These are phyloP conservation scores for Ogataea nakhonphanomensis DNA, from an alignment of 805 yeast genomes.

Conservation along the genomic window DNA sequence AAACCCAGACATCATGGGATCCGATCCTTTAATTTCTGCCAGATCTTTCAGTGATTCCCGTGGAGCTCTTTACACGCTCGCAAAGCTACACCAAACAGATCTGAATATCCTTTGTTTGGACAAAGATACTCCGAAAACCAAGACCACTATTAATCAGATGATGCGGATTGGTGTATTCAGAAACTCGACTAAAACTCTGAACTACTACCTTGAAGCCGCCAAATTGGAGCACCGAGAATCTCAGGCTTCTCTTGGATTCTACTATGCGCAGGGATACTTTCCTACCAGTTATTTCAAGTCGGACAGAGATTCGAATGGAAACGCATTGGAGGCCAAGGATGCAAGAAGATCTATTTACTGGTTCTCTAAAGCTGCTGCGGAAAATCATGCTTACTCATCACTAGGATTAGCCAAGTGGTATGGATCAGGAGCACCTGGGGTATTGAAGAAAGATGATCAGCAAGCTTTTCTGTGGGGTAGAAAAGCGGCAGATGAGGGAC, in stretches of 20 bases:
- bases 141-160: slow-evolving; percentile 34
- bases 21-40: slow-evolving; percentile 32
- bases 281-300: slow-evolving; percentile 33
- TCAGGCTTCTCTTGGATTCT: slow-evolving; percentile 67
- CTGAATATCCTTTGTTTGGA: slow-evolving; percentile 27
- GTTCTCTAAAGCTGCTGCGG: slow-evolving; percentile 66
- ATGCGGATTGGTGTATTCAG: slow-evolving; percentile 29
- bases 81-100: slow-evolving; percentile 36
- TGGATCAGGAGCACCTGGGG: slow-evolving; percentile 60
- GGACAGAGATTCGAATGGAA: slow-evolving; percentile 28
- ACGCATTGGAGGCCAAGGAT: slow-evolving; percentile 37
- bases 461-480: slow-evolving; percentile 69
- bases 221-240: slow-evolving; percentile 59
- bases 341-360: slow-evolving; percentile 64
- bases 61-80: slow-evolving; percentile 34
- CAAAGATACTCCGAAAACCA: slow-evolving; percentile 29
- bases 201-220: slow-evolving; percentile 57
- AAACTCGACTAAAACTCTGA: slow-evolving; percentile 42
- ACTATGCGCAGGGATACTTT: slow-evolving; percentile 62
- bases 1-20: slow-evolving; percentile 26
- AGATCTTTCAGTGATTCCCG: slow-evolving; percentile 34
- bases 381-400: slow-evolving; percentile 65
- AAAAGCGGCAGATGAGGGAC: slow-evolving; percentile 57
- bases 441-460: slow-evolving; percentile 51
- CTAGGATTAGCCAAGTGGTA: slow-evolving; percentile 77